A percentile compares a stretch with the other conserved stretches of the same genome.
Evolutionary conservation across 805 yeast genomes (phyloP).

Genomic region (Candida nemodendra): DNA sequence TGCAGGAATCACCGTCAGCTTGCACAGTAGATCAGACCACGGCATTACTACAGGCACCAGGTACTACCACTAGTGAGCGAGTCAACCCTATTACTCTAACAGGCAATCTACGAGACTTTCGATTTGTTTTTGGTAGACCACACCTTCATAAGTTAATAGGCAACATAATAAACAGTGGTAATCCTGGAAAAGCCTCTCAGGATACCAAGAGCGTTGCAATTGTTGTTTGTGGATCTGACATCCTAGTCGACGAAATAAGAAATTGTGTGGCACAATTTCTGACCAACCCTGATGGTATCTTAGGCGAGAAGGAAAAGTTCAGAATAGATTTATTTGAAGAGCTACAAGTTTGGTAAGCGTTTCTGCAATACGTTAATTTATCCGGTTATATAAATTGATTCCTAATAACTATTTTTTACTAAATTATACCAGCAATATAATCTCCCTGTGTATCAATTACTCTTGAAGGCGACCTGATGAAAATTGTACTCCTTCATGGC

Average conservation of each 20-base stretch:
- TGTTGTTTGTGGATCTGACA: conserved; percentile 54
- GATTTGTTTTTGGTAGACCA: conserved; percentile 22
- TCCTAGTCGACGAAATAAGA: conserved; percentile 54
- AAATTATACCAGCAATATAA: too few relatives aligned
- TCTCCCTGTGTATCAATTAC: too few relatives aligned
- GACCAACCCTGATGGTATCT: conserved; percentile 23
- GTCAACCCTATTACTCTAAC: conserved; percentile 27
- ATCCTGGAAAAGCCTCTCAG: neutral
- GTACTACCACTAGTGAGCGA: conserved; percentile 27
- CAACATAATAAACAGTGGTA: conserved; percentile 28
- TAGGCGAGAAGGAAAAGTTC: conserved; percentile 17
- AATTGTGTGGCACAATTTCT: conserved; percentile 34
- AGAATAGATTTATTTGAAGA: conserved; percentile 59
- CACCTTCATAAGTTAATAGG: conserved; percentile 12
- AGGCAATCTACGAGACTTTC: conserved; percentile 36
- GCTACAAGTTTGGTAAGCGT: conserved; percentile 53
- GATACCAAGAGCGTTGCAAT: conserved; percentile 42
- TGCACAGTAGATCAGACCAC: neutral
- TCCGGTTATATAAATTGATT: neutral
- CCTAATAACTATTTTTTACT: too few relatives aligned
- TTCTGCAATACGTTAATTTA: neutral
- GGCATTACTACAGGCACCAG: neutral
- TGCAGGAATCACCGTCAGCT: too few relatives aligned
- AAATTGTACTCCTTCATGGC: too few relatives aligned
- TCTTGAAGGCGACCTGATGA: too few relatives aligned